Evolutionary conservation across 2,329 filamentous ascomycete species (phyloP), one percentile per base, ranked within the genome.

Genomic region (Apiospora phragmitis): DNA sequence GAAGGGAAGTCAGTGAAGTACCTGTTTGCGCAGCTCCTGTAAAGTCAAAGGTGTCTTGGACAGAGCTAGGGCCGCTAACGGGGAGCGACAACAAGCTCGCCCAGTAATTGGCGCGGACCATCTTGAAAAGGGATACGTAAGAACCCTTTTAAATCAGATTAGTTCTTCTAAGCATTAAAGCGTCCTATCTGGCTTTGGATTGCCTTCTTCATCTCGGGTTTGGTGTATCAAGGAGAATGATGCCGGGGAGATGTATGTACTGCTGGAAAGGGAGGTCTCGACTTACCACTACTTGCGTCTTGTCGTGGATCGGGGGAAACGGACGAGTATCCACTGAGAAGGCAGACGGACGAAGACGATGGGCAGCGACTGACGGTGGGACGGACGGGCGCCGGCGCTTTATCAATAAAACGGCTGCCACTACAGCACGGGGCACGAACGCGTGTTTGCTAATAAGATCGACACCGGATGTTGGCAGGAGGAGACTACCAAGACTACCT

Each of bases 61-160:
- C 49, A 68, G 66, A 24, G 51, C 67, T 38, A 68, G 51, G 49
- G 41, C 67, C 35, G 55, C 55, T 26, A 68, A 43, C 24, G 69
- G 66, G 66, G 12, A 70, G 66, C 66, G 69, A 62, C 24, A 70
- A 16, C 24, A 65, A 35, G 69, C 51, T 67, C 51, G 69, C 69
- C 47, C 68, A 29, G 51, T 62, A 35, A 43, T 41, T 42, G 38
- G 65, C 18, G 45, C 42, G n/a, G 18, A 70, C 69, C 69, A 70
- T 70, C n/a, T 38, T 55, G 38, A 5, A 2, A 26, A 32, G 29
- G 29, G 21, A 6, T 32, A 12, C 8, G 6, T 16, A n/a, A 11
- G 8, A 24, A n/a, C 45, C 45, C 21, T 49, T 24, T 8, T 41
- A 41, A 12, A 41, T 21, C 0, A 4, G 18, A 43, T 43, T 43